Conservation (phyloP, 257 asterid species). For the Phtheirospermum japonicum region DNA sequence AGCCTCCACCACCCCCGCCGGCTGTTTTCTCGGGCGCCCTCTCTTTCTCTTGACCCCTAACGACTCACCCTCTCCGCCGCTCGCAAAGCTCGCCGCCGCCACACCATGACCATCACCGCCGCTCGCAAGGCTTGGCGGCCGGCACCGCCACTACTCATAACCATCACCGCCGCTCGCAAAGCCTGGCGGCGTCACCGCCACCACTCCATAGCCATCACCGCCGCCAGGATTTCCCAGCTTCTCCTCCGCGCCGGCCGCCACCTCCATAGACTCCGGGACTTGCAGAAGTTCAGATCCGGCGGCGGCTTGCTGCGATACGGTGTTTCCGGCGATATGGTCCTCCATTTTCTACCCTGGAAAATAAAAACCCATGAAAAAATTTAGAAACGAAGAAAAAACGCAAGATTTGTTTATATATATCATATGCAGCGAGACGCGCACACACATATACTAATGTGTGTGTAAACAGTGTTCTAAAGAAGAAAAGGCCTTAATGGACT, state of each 20-base stretch:
- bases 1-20: not conserved
- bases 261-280: not conserved
- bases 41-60: not conserved
- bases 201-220: not conserved
- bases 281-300: not conserved
- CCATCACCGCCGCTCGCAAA: not conserved
- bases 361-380: not conserved
- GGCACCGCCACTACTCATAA: not conserved
- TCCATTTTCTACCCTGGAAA: not conserved
- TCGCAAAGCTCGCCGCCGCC: not conserved
- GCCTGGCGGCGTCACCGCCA: not conserved
- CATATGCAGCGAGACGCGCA: not conserved
- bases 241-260: not conserved
- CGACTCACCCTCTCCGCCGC: not conserved
- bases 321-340: not conserved
- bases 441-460: too few species aligned
- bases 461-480: too few species aligned
- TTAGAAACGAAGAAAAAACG: not conserved
- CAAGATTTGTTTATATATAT: not conserved
- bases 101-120: not conserved
- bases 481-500: too few species aligned
- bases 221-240: not conserved
- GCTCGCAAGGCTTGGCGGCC: too few species aligned
- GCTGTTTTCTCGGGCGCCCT: conserved; percentile 1
- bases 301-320: not conserved